Percentiles rank a stretch among this genome's conserved stretches.
Evolutionary conservation across 805 yeast species (phyloP).

Genomic region (Komagataella ulmi): DNA sequence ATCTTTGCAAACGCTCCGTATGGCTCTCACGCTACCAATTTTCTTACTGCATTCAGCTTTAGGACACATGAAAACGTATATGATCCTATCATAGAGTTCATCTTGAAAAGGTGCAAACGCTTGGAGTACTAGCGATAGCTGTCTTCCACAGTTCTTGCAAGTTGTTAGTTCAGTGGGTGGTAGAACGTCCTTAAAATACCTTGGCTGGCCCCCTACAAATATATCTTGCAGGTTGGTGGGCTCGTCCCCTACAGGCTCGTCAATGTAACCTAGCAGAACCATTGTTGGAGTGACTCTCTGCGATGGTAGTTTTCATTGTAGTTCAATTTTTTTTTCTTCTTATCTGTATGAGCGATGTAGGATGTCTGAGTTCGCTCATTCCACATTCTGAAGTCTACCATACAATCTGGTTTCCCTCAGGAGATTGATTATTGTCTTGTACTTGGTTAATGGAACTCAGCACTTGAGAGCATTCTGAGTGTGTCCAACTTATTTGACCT

Average conservation of each 20-base stretch:
- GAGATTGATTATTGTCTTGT: neutral
- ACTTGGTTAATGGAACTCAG: neutral
- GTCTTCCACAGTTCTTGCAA: conserved; percentile 54
- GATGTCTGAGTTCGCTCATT: neutral
- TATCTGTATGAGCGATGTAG: neutral
- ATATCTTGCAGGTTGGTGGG: conserved; percentile 46
- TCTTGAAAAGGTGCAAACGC: conserved; percentile 69
- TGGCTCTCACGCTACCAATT: conserved; percentile 58
- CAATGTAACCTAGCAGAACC: conserved; percentile 43
- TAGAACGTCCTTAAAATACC: conserved; percentile 31
- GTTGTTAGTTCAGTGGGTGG: conserved; percentile 39
- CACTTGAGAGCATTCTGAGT: neutral
- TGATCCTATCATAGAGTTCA: conserved; percentile 61
- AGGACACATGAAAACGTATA: conserved; percentile 71
- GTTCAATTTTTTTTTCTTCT: too few species aligned
- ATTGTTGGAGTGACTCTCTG: conserved; percentile 12
- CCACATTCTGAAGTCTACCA: neutral
- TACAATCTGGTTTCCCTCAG: neutral
- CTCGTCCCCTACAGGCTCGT: conserved; percentile 39
- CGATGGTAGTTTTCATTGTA: neutral
- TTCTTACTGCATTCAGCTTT: conserved; percentile 52
- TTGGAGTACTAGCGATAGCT: conserved; percentile 62
- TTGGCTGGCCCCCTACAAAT: conserved; percentile 68
- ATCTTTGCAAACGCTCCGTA: conserved; percentile 64
- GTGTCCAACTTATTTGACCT: neutral